These are phyloP conservation scores for Fusarium buharicum DNA, from an alignment of 2,329 filamentous ascomycete genomes.

Conservation along the genomic window DNA sequence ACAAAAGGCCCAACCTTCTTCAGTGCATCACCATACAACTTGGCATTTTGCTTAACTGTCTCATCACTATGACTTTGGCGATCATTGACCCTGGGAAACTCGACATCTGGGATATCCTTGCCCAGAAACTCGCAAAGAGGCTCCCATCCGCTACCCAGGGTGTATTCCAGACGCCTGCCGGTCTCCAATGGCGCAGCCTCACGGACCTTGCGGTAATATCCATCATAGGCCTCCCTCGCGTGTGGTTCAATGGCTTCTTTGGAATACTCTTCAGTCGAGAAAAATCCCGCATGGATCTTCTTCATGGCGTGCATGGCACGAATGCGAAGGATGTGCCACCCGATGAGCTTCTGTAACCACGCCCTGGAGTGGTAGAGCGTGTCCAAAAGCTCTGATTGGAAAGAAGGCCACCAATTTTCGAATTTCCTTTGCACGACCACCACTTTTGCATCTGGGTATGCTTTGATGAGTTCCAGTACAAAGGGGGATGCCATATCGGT, in stretches of 20 bases:
- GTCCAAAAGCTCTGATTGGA: neutral
- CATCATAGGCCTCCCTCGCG: neutral
- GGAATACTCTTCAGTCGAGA: neutral
- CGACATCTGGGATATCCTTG: conserved; percentile 11
- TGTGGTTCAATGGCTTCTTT: neutral
- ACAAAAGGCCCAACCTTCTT: neutral
- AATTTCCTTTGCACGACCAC: conserved; percentile 1
- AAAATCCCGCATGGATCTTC: conserved; percentile 13
- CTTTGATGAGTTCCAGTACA: conserved; percentile 4
- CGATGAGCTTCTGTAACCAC: neutral
- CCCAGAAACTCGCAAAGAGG: conserved; percentile 17
- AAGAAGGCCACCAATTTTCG: conserved; percentile 17
- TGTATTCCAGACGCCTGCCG: conserved; percentile 5
- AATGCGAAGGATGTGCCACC: neutral
- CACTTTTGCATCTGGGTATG: conserved; percentile 17
- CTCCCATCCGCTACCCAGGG: conserved; percentile 12
- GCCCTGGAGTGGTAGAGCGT: neutral
- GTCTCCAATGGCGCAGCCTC: conserved; percentile 1
- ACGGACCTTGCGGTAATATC: conserved; percentile 5
- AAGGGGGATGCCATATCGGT: conserved; percentile 13
- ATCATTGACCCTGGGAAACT: conserved; percentile 21
- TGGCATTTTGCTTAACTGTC: neutral
- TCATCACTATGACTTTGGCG: neutral
- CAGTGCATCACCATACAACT: neutral
- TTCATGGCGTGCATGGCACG: neutral